Evolutionary conservation across 192 early-diverging fungal species (phyloP).

Genomic region (Podila epicladia): DNA sequence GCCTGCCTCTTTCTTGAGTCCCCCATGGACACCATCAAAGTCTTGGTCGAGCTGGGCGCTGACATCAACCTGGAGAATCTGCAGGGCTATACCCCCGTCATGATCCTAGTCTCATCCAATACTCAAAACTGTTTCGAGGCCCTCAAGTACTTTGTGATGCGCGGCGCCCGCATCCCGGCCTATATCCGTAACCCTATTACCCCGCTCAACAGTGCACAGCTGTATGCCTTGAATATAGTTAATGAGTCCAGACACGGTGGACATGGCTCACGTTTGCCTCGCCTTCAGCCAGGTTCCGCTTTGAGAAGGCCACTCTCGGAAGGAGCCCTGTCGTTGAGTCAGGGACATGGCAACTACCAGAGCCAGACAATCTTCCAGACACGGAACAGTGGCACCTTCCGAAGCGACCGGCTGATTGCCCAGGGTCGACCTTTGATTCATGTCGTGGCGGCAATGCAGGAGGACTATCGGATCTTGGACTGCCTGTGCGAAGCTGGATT

Average conservation of each 20-base stretch:
- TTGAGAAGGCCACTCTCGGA: no score
- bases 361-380: slow-evolving; percentile 28
- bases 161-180: slow-evolving; percentile 43
- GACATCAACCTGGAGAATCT: slow-evolving; percentile 48
- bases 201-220: slow-evolving; percentile 38
- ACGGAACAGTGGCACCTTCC: slow-evolving; percentile 10
- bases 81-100: slow-evolving; percentile 48
- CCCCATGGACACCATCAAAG: slow-evolving; percentile 41
- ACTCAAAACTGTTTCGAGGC: slow-evolving; percentile 47
- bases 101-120: slow-evolving; percentile 47
- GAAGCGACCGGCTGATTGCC: slow-evolving; percentile 16
- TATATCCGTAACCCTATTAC: slow-evolving; percentile 47
- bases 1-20: slow-evolving; percentile 44
- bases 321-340: no score
- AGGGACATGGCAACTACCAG: background rate
- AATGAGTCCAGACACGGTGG: slow-evolving; percentile 18
- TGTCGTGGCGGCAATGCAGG: slow-evolving; percentile 48
- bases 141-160: slow-evolving; percentile 48
- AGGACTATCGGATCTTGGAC: slow-evolving; percentile 39
- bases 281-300: no score
- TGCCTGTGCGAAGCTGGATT: slow-evolving; percentile 46
- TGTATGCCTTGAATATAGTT: slow-evolving; percentile 38
- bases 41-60: slow-evolving; percentile 39
- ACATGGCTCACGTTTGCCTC: background rate
- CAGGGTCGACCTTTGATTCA: slow-evolving; percentile 48